Evolutionary conservation across 768 basidiomycete species (phyloP), one percentile per base, ranked within the genome.

Genomic region (Mycena pura): DNA sequence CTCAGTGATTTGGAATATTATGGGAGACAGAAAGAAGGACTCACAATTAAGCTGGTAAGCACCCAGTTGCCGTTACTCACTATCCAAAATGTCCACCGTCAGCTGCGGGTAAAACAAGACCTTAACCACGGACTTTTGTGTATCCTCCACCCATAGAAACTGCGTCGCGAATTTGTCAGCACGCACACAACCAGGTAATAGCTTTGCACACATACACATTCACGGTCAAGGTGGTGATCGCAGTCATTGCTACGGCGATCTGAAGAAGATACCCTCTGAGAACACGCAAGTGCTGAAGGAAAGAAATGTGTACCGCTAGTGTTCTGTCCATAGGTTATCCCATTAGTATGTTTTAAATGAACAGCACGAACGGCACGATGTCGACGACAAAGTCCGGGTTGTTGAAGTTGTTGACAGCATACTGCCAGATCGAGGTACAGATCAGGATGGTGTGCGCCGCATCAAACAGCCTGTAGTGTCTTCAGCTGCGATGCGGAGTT

Each of bases 391-490:
- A 54, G 2, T 60, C 59, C 3, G 47, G 9, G 8, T 67, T 27
- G 2, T 76, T 77, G 58, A 74, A 79, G 34, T 74, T 57, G 0
- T 49, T 51, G 25, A 80, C 77, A 6, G 80, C 57, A 58, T 78
- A 79, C 29, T 76, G 66, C 78, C 80, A 82, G 11, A 79, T 57
- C 3, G 77, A 69, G 6, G 69, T 61, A 73, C 77, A 78, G 25
- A 81, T 76, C 53, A 78, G 71, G 14, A 60, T 63, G 0, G 78
- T 80, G 58, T 82, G 81, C 1, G 66, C 62, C 7, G 70, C 70
- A 54, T 82, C 81, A 17, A 77, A 70, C 8, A 75, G 6, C 78
- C 79, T 80, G 49, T n/a, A n/a, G n/a, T n/a, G n/a, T n/a, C n/a
- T n/a, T n/a, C n/a, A n/a, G n/a, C n/a, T n/a, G n/a, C n/a, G n/a